Evolutionary conservation across 495 filamentous ascomycete genomes (phyloP).

Genomic region (Penicillium desertorum): DNA sequence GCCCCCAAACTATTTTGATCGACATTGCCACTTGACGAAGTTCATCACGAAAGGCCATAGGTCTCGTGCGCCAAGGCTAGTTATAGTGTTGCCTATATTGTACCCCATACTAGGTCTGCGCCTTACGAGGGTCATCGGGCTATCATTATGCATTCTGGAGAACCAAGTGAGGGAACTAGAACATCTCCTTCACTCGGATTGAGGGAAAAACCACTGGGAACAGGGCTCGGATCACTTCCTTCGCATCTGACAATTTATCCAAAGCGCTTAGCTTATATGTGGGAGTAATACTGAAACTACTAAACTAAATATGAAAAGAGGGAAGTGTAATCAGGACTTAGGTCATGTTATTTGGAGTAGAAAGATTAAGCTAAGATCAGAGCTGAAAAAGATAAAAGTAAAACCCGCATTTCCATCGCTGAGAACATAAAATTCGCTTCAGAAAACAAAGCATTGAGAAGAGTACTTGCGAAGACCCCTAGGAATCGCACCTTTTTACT

Average conservation of each 20-base stretch:
- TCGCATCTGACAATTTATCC: no score
- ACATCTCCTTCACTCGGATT: background rate
- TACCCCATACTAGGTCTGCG: background rate
- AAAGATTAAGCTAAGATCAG: background rate
- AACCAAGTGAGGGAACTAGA: background rate
- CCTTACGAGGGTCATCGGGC: slow-evolving; percentile 8
- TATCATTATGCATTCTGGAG: background rate
- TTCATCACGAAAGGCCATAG: background rate
- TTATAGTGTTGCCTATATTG: slow-evolving; percentile 12
- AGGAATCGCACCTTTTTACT: background rate
- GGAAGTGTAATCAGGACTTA: background rate
- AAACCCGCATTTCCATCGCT: slow-evolving; percentile 7
- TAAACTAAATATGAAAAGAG: background rate
- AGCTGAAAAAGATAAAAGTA: background rate
- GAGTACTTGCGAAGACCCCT: background rate
- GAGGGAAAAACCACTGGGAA: no score
- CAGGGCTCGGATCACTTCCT: no score
- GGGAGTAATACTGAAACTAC: no score
- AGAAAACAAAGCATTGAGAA: slow-evolving; percentile 1
- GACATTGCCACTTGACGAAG: background rate
- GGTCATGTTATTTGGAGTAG: background rate
- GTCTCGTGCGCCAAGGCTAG: slow-evolving; percentile 2
- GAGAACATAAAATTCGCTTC: slow-evolving; percentile 6
- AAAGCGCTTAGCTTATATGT: no score
- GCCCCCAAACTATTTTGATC: background rate